Evolutionary conservation across 257 asterid genomes (phyloP).

Genomic region (Leptodermis oblonga): DNA sequence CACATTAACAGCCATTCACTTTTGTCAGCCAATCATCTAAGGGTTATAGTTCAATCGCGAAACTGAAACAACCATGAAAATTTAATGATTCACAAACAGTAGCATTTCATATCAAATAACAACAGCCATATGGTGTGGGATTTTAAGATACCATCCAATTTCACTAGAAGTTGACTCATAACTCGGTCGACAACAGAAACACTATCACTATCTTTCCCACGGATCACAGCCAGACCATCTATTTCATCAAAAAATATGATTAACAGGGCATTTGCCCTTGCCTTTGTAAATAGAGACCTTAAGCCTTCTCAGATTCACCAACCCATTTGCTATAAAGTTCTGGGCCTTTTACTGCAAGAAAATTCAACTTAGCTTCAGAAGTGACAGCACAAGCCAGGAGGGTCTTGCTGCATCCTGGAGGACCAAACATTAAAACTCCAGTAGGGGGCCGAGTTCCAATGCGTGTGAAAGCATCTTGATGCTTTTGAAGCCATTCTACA

Average conservation of each 20-base stretch:
- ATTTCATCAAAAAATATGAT: slow-evolving; percentile 92
- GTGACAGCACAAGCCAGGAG: slow-evolving; percentile 96
- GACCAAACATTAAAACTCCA: slow-evolving; percentile 88
- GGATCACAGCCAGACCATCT: slow-evolving; percentile 83
- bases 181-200: slow-evolving; percentile 95
- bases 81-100: background rate
- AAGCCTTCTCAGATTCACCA: slow-evolving; percentile 98
- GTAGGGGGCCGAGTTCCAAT: slow-evolving; percentile 84
- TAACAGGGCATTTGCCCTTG: slow-evolving; percentile 90
- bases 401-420: slow-evolving; percentile 98
- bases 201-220: slow-evolving; percentile 94
- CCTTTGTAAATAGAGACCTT: slow-evolving; percentile 77
- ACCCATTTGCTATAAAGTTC: slow-evolving; percentile 98
- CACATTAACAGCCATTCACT: background rate
- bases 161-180: slow-evolving; percentile 93
- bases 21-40: background rate
- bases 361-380: slow-evolving; percentile 89
- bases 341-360: slow-evolving; percentile 95
- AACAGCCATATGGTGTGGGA: background rate
- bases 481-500: slow-evolving; percentile 92
- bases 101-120: background rate
- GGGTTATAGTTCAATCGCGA: background rate
- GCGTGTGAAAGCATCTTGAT: slow-evolving; percentile 77
- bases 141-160: slow-evolving; percentile 69
- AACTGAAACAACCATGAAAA: background rate